phyloP scores from a whole-genome alignment of 352 stramenopile genomes.

The Phytophthora colocasiae region DNA sequence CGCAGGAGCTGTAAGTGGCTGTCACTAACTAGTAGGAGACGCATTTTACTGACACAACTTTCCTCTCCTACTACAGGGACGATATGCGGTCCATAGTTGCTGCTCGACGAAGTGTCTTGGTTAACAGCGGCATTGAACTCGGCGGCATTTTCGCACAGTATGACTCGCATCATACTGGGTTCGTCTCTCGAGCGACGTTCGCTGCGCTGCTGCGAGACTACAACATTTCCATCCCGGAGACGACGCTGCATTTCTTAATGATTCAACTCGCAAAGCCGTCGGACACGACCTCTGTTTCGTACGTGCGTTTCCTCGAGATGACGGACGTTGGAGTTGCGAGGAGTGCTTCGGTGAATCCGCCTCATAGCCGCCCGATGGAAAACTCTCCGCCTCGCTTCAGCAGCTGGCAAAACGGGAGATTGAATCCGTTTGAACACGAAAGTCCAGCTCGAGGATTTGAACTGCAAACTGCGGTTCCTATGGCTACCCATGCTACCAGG shows the following conservation, averaged over 20 bases:
- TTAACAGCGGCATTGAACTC: conserved; percentile 46
- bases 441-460: conserved; percentile 28
- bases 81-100: conserved; percentile 46
- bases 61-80: conserved; percentile 39
- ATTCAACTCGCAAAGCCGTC: conserved; percentile 54
- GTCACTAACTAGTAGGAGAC: neutral
- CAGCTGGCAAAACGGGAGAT: conserved; percentile 10
- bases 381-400: conserved; percentile 13
- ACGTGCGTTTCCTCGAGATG: conserved; percentile 65
- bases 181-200: conserved; percentile 49
- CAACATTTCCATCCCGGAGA: conserved; percentile 43
- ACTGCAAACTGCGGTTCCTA: conserved; percentile 43
- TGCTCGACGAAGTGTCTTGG: conserved; percentile 35
- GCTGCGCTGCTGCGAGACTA: conserved; percentile 47
- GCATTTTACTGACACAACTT: neutral
- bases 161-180: conserved; percentile 49
- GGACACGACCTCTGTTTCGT: conserved; percentile 62
- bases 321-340: conserved; percentile 37
- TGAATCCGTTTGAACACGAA: conserved; percentile 22
- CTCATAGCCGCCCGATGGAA: conserved; percentile 10
- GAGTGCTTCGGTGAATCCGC: conserved; percentile 17
- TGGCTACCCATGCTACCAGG: conserved; percentile 28
- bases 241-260: conserved; percentile 59
- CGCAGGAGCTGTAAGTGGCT: conserved; percentile 55
- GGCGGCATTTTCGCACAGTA: conserved; percentile 51